A percentile compares a stretch with the other conserved stretches of the same genome.
phyloP scores from a whole-genome alignment of 257 asterid genomes.

The Jasminum sambac region DNA sequence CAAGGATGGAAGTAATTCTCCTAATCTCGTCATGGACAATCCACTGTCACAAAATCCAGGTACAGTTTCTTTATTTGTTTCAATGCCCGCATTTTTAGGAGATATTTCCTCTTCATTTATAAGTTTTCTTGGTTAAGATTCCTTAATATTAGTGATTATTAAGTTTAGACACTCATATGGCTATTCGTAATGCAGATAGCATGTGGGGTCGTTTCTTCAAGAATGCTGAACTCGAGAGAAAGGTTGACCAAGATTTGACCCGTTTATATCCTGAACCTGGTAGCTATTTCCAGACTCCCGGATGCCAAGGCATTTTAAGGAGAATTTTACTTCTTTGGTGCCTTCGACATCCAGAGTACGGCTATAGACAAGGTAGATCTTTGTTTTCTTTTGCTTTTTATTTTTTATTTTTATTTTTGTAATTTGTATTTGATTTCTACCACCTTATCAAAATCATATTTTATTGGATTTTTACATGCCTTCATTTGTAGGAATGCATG shows the following conservation, averaged over 20 bases:
- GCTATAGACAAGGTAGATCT: constrained; percentile 81
- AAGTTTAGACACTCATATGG: neutral
- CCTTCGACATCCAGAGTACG: constrained; percentile 77
- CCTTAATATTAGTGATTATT: neutral
- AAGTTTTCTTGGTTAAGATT: constrained; percentile 3
- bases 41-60: constrained; percentile 97
- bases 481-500: constrained; percentile 79
- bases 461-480: constrained; percentile 27
- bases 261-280: constrained; percentile 96
- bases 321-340: constrained; percentile 92
- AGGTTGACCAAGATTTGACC: constrained; percentile 96
- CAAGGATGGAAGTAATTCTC: constrained; percentile 73
- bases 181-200: constrained; percentile 59
- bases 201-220: constrained; percentile 96
- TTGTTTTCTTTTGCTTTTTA: constrained; percentile 11
- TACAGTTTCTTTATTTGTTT: constrained; percentile 19
- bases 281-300: constrained; percentile 89
- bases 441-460: neutral
- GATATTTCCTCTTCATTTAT: neutral
- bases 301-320: constrained; percentile 84
- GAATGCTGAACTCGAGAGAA: constrained; percentile 92
- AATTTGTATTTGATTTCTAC: neutral
- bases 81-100: neutral
- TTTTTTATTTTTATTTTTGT: no score
- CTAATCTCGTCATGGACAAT: constrained; percentile 85